phyloP scores from a whole-genome alignment of 2,329 filamentous ascomycete species.

The Fusarium verticillioides region DNA sequence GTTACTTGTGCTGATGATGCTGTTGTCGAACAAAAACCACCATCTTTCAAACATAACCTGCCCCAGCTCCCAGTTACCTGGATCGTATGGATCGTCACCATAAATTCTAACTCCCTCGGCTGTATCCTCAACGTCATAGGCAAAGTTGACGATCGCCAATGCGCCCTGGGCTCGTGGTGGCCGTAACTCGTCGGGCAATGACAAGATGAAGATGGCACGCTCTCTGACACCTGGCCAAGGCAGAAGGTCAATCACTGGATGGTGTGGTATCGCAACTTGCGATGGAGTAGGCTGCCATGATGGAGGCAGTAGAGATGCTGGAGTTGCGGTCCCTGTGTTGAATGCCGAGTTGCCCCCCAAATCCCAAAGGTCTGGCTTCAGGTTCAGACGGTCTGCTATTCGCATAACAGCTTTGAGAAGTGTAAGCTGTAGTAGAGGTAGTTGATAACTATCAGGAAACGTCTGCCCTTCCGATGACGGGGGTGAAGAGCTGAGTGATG shows the following conservation, averaged over 20 bases:
- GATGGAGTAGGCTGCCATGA: constrained; percentile 62
- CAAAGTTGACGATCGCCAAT: constrained; percentile 61
- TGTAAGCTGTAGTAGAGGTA: constrained; percentile 61
- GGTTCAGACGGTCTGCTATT: constrained; percentile 60
- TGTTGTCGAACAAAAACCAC: constrained; percentile 69
- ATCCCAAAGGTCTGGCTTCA: constrained; percentile 57
- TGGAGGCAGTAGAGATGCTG: constrained; percentile 54
- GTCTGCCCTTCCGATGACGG: constrained; percentile 36
- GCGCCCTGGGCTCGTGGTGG: constrained; percentile 59
- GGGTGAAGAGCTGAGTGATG: constrained; percentile 33
- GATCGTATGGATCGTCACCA: constrained; percentile 60
- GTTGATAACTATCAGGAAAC: constrained; percentile 59
- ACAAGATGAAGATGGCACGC: constrained; percentile 62
- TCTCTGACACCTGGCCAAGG: constrained; percentile 67
- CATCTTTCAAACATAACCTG: constrained; percentile 68
- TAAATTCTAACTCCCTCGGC: constrained; percentile 63
- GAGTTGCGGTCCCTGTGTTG: constrained; percentile 44
- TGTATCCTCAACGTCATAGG: constrained; percentile 67
- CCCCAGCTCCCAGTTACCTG: constrained; percentile 66
- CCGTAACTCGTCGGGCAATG: constrained; percentile 59
- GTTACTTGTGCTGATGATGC: constrained; percentile 65
- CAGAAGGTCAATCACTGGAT: constrained; percentile 67
- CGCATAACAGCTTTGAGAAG: constrained; percentile 59
- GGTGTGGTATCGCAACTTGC: constrained; percentile 63
- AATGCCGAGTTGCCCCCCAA: constrained; percentile 61